Base-by-base conservation (phyloP, 1,284 basidiomycete genomes). In the Marasmius tenuissimus region DNA sequence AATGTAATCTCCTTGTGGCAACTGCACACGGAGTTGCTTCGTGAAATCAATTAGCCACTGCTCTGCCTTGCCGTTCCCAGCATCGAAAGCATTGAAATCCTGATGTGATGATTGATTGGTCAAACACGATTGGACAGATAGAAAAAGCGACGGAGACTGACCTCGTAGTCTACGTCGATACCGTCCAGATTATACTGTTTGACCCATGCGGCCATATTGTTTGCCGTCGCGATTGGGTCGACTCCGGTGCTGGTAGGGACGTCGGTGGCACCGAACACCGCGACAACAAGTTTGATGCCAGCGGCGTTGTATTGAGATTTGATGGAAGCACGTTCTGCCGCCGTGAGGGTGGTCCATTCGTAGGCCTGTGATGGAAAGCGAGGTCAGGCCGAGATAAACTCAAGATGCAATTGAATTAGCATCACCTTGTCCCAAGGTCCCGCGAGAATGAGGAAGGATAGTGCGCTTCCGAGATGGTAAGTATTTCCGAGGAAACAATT, bases 161-260 rank as follows among this genome's bases (percentile, higher is more conserved):
- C 82, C 71, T 85, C 83, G 60, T 82, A 86, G 69, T 86, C 85
- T 47, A 87, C 77, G 56, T 87, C 85, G 45, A 86, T 71, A 40
- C 85, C 86, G 63, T 87, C 80, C 16, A 87, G 70, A 22, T 76
- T 74, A 65, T 79, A 81, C 53, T 81, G 59, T 62, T 76, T 80
- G 49, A 85, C 82, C 77, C 79, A 85, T 2, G 73, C 72, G 11
- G 81, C 81, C 73, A 85, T 76, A 4, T 72, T 78, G 64, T 81
- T 75, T 0, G 83, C 84, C 4, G 76, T 75, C 6, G 55, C 63
- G 22, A 74, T 68, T 1, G 82, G 70, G 59, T 84, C 73, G 5
- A 74, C 72, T 14, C 76, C 75, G 0, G 71, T 72, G 8, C 77
- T 73, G 10, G 84, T 85, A 5, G 85, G 86, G 0, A 72, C 71